phyloP scores from a whole-genome alignment of 2,329 filamentous ascomycete species.

The Rachicladosporium sp. region DNA sequence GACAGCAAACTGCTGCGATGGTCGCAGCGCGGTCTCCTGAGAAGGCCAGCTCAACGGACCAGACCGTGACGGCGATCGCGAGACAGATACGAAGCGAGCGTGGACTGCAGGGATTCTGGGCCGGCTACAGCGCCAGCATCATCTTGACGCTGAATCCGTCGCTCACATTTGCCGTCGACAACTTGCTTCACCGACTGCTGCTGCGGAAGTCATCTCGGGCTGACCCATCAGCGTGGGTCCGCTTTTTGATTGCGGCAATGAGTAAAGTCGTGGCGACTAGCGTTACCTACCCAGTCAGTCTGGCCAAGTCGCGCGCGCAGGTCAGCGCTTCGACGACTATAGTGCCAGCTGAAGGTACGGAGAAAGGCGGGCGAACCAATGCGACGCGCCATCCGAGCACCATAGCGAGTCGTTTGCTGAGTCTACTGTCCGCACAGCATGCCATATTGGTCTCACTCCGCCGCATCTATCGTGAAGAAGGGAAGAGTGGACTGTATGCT shows the following conservation, averaged over 20 bases:
- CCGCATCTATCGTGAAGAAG: conserved; percentile 40
- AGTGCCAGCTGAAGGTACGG: conserved; percentile 16
- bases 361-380: conserved; percentile 11
- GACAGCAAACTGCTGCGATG: conserved; percentile 60
- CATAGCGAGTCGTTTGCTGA: conserved; percentile 4
- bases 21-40: conserved; percentile 28
- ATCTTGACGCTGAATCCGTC: conserved; percentile 76
- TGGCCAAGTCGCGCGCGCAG: conserved; percentile 71
- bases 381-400: not conserved
- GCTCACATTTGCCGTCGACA: conserved; percentile 74
- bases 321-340: conserved; percentile 32
- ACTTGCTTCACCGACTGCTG: conserved; percentile 49
- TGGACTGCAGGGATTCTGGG: conserved; percentile 69
- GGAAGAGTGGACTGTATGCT: conserved; percentile 57
- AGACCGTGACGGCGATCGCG: conserved; percentile 44
- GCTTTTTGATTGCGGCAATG: conserved; percentile 57
- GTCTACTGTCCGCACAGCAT: conserved; percentile 18
- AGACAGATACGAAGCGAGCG: conserved; percentile 54
- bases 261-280: conserved; percentile 68
- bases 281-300: conserved; percentile 73
- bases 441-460: conserved; percentile 18
- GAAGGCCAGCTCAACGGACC: conserved; percentile 14
- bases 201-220: conserved; percentile 42
- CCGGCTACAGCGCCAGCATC: conserved; percentile 70
- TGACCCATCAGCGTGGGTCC: conserved; percentile 41